Base-by-base conservation (phyloP, 2,329 filamentous ascomycete genomes). In the Hypoxylon sp. region DNA sequence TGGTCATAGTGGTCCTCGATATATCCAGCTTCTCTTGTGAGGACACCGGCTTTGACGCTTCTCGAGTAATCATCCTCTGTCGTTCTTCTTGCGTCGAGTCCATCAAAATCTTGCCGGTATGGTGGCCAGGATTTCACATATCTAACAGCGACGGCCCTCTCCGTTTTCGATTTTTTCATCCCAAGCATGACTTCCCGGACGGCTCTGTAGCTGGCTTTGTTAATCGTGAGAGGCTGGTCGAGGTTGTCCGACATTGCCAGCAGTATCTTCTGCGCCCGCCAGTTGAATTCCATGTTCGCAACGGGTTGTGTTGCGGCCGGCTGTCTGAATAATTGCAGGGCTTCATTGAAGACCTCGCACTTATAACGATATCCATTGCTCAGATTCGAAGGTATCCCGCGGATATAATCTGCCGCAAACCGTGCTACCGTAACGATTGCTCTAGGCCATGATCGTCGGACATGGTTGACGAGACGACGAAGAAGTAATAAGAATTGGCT, bases 51-150 rank as follows among this genome's bases (percentile, higher is more conserved):
- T 51, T 73, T 74, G 6, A 80, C 73, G 29, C 77, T 76, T 43
- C 82, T 74, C 47, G 81, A 83, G 57, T 77, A 72, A 51, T 80
- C 79, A 17, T 83, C 79, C 32, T 80, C 75, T 1, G 70, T 71
- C 4, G 74, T 73, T 40, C 75, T 73, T 40, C 70, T 73, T 57
- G 83, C 83, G 63, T 87, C 84, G 54, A 82, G 78, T 1, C 83
- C 83, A 61, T 87, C 80, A 49, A 79, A 76, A 7, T 78, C 74
- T 26, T 75, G 72, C 45, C 81, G 70, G 67, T 84, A 86, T 0
- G 84, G 84, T 7, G 84, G 84, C 84, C 83, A 87, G 2, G 75
- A 75, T 38, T 76, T 73, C 2, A 73, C 70, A 46, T 82, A 75
- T 19, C 80, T 76, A 13, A 68, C 58, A 1, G 78, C 75, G 21